Percentiles rank a stretch among this genome's conserved stretches.
phyloP scores from a whole-genome alignment of 1,284 basidiomycete genomes.

The Sanghuangporus baumii region DNA sequence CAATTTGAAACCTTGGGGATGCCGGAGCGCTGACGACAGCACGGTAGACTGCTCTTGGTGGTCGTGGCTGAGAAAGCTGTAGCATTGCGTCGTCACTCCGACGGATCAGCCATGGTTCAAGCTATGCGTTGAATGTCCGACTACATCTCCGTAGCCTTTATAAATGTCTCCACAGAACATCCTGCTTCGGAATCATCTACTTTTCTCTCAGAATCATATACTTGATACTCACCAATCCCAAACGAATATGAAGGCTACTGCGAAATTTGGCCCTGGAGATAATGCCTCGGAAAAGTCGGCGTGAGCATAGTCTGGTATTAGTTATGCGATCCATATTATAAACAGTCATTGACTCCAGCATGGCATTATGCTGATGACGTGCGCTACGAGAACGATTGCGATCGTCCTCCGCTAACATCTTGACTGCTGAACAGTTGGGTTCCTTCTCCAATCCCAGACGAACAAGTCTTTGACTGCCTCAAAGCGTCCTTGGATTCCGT shows the following conservation, averaged over 20 bases:
- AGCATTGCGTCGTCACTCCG: too few species aligned
- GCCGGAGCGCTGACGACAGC: background rate
- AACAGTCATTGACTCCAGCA: conserved; percentile 26
- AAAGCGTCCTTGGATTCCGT: conserved; percentile 54
- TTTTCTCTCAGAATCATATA: background rate
- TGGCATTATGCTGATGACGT: conserved; percentile 55
- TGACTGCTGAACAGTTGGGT: conserved; percentile 27
- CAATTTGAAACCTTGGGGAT: background rate
- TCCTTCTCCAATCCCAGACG: conserved; percentile 40
- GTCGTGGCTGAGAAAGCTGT: too few species aligned
- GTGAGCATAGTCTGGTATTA: background rate
- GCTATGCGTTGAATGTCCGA: too few species aligned
- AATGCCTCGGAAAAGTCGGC: conserved; percentile 6
- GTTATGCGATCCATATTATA: background rate
- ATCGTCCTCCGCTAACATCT: background rate
- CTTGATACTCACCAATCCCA: background rate
- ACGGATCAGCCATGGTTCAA: too few species aligned
- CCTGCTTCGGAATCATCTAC: background rate
- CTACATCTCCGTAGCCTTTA: too few species aligned
- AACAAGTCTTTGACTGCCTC: conserved; percentile 55
- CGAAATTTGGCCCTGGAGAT: background rate
- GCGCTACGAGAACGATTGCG: conserved; percentile 20
- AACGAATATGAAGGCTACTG: background rate
- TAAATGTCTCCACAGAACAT: too few species aligned
- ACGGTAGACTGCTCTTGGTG: background rate